Conservation (phyloP, 202 grass and related monocot genomes). For the Musa balbisiana region DNA sequence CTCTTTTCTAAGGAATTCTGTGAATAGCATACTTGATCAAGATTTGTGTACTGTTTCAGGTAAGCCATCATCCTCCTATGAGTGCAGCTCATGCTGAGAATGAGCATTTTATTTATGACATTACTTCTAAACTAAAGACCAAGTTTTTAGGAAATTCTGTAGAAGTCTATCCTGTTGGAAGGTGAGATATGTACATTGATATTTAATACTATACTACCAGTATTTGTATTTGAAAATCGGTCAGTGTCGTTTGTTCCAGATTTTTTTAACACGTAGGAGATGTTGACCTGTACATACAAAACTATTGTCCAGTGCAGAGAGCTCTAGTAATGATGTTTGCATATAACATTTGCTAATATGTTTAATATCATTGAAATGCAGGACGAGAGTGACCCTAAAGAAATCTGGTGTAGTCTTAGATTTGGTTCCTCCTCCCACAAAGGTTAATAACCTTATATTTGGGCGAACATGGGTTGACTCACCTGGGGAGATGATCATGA, state of each 20-base stretch:
- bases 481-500: slow-evolving; percentile 75
- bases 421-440: slow-evolving; percentile 73
- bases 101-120: slow-evolving; percentile 92
- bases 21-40: background rate
- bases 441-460: slow-evolving; percentile 95
- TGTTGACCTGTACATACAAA: background rate
- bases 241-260: background rate
- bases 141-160: slow-evolving; percentile 98
- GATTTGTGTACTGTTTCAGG: background rate
- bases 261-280: background rate
- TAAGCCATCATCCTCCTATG: slow-evolving; percentile 71
- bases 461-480: slow-evolving; percentile 88
- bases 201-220: background rate
- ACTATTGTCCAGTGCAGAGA: background rate
- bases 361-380: slow-evolving; percentile 11
- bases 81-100: slow-evolving; percentile 87
- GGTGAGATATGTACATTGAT: slow-evolving; percentile 30
- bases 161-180: slow-evolving; percentile 92
- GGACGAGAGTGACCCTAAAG: slow-evolving; percentile 81
- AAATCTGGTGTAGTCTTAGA: slow-evolving; percentile 70
- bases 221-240: background rate
- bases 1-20: background rate
- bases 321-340: background rate
- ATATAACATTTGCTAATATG: background rate
- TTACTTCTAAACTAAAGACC: slow-evolving; percentile 92